phyloP scores from a whole-genome alignment of 192 early-diverging fungal species.

The Paraglomus occultum region DNA sequence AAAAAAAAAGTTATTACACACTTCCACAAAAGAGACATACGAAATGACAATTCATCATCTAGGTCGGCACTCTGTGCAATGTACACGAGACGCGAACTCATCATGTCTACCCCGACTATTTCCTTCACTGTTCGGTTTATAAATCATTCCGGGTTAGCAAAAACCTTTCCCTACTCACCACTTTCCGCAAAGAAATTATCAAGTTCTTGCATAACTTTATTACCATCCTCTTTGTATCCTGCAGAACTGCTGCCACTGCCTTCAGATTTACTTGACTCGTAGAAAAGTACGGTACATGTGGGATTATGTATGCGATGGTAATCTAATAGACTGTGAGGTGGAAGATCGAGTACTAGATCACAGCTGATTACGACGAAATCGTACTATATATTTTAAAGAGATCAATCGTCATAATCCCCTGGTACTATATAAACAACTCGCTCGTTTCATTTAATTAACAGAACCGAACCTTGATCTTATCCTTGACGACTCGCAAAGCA shows the following conservation, averaged over 20 bases:
- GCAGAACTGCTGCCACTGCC: conserved; percentile 51
- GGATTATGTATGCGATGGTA: conserved; percentile 75
- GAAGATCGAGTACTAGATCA: conserved; percentile 85
- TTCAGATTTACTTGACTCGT: conserved; percentile 73
- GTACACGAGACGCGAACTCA: conserved; percentile 39
- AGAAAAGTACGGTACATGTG: conserved; percentile 81
- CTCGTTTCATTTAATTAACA: neutral
- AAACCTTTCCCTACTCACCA: too few relatives aligned
- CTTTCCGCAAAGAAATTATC: neutral
- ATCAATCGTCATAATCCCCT: neutral
- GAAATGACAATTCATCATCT: conserved; percentile 57
- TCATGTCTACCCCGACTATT: conserved; percentile 44
- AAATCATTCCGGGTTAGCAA: neutral
- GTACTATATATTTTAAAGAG: conserved; percentile 40
- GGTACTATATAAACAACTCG: neutral
- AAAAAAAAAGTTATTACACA: conserved; percentile 28
- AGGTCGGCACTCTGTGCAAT: conserved; percentile 38
- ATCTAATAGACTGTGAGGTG: conserved; percentile 82
- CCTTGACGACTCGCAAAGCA: conserved; percentile 72
- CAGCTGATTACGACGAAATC: conserved; percentile 93
- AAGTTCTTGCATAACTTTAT: neutral
- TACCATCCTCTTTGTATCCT: conserved; percentile 48
- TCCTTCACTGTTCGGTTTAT: conserved; percentile 6
- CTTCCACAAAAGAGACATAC: conserved; percentile 51
- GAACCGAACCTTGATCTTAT: conserved; percentile 78